These are phyloP conservation scores for Naganishia onofrii DNA, from an alignment of 768 basidiomycete species.

Conservation along the genomic window DNA sequence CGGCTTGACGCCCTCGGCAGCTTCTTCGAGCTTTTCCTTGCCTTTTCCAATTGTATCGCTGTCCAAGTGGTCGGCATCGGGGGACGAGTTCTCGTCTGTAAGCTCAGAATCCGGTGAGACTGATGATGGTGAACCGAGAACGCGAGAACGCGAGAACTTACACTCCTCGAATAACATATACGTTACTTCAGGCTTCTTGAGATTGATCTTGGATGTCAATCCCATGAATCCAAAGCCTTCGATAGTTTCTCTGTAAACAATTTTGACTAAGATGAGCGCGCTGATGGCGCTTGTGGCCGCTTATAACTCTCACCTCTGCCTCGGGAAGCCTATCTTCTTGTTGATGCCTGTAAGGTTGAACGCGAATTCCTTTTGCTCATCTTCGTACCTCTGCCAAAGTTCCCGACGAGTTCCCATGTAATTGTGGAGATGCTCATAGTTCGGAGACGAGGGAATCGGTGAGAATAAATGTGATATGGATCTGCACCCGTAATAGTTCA, in stretches of 20 bases:
- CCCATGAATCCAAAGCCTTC: conserved; percentile 83
- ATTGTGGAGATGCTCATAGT: conserved; percentile 59
- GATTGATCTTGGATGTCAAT: conserved; percentile 73
- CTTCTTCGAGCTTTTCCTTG: conserved; percentile 14
- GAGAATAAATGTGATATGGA: conserved; percentile 76
- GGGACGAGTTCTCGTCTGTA: conserved; percentile 25
- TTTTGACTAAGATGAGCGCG: not conserved
- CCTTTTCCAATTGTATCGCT: not conserved
- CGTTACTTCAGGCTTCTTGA: conserved; percentile 72
- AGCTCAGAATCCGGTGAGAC: too few species aligned
- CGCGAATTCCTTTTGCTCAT: conserved; percentile 24
- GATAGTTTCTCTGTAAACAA: conserved; percentile 55
- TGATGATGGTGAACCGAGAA: not conserved
- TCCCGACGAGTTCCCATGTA: not conserved
- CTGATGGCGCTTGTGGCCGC: not conserved
- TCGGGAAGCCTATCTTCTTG: conserved; percentile 28
- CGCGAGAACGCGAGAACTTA: conserved; percentile 56
- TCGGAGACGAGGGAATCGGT: conserved; percentile 66
- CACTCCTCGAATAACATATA: conserved; percentile 84
- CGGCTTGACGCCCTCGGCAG: not conserved
- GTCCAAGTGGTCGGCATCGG: not conserved
- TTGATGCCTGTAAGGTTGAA: conserved; percentile 15
- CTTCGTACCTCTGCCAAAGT: conserved; percentile 24
- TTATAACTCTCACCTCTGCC: conserved; percentile 6
- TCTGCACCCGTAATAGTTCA: conserved; percentile 54